Percentiles rank a stretch among this genome's conserved stretches.
phyloP scores from a whole-genome alignment of 2,329 filamentous ascomycete species.

The Mollisiaceae sp. region DNA sequence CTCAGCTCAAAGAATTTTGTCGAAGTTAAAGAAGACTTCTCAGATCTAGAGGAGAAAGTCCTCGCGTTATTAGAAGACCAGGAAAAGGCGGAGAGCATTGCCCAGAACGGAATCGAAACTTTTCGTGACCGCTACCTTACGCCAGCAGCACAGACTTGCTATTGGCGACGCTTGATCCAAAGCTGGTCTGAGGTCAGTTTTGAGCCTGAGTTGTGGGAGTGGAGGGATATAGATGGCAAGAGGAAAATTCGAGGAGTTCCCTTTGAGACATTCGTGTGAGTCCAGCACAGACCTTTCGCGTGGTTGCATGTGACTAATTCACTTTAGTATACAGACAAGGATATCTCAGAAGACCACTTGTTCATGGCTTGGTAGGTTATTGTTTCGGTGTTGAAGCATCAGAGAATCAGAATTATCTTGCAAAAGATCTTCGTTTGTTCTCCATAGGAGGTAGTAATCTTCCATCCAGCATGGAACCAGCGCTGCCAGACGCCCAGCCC shows the following conservation, averaged over 20 bases:
- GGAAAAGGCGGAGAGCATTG: constrained; percentile 52
- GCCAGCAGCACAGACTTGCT: too few relatives aligned
- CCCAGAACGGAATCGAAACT: constrained; percentile 40
- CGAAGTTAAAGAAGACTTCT: constrained; percentile 51
- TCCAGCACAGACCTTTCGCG: background rate
- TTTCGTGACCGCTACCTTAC: constrained; percentile 49
- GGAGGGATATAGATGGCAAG: background rate
- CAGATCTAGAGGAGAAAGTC: constrained; percentile 45
- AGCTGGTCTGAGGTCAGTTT: too few relatives aligned
- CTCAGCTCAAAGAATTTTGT: constrained; percentile 53
- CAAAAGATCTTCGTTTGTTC: background rate
- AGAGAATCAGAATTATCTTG: too few relatives aligned
- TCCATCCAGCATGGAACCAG: background rate
- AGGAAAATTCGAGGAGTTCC: constrained; percentile 15
- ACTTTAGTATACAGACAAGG: constrained; percentile 1
- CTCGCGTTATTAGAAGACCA: constrained; percentile 50
- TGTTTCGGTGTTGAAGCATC: constrained; percentile 3
- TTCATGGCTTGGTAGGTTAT: background rate
- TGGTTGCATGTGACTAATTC: background rate
- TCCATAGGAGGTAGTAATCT: background rate
- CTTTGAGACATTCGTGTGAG: constrained; percentile 19
- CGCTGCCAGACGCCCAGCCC: too few relatives aligned
- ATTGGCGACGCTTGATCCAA: too few relatives aligned
- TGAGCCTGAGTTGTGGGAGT: constrained; percentile 41
- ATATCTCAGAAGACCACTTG: background rate